Percentiles rank a stretch among this genome's conserved stretches.
Conservation (phyloP, 495 filamentous ascomycete genomes). For the Penicillium pancosmium region DNA sequence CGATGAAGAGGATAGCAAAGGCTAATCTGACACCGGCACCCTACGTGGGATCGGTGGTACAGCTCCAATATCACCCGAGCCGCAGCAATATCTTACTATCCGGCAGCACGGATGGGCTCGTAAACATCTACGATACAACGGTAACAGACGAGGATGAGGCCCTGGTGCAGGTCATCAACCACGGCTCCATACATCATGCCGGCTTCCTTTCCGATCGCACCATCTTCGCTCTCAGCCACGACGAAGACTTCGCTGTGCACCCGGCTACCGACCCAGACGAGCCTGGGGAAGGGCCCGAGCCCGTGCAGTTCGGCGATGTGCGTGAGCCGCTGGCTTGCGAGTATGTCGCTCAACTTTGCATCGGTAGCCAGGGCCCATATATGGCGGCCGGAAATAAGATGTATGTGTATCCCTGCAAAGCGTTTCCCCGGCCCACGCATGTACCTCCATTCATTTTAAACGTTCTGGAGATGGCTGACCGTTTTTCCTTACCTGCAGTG, state of each 20-base stretch:
- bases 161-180: constrained; percentile 83
- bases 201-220: constrained; percentile 72
- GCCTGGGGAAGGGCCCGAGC: constrained; percentile 49
- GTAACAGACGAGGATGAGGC: constrained; percentile 85
- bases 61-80: constrained; percentile 74
- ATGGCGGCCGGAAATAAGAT: constrained; percentile 48
- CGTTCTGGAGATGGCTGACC: constrained; percentile 5
- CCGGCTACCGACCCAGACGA: constrained; percentile 63
- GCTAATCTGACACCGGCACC: constrained; percentile 17
- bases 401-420: constrained; percentile 28
- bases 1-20: background rate
- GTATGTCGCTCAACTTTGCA: constrained; percentile 76
- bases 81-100: constrained; percentile 69
- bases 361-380: constrained; percentile 52
- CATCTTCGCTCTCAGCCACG: constrained; percentile 77
- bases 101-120: constrained; percentile 88
- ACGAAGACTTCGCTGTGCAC: constrained; percentile 80
- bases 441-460: background rate
- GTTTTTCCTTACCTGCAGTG: constrained; percentile 41
- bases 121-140: constrained; percentile 79
- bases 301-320: constrained; percentile 74
- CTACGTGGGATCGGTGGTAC: constrained; percentile 17
- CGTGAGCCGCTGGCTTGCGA: constrained; percentile 71
- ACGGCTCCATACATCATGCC: constrained; percentile 82
- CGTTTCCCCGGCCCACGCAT: background rate